Base-by-base conservation (phyloP, 495 filamentous ascomycete genomes). In the Podospora bellae-mahoneyi region DNA sequence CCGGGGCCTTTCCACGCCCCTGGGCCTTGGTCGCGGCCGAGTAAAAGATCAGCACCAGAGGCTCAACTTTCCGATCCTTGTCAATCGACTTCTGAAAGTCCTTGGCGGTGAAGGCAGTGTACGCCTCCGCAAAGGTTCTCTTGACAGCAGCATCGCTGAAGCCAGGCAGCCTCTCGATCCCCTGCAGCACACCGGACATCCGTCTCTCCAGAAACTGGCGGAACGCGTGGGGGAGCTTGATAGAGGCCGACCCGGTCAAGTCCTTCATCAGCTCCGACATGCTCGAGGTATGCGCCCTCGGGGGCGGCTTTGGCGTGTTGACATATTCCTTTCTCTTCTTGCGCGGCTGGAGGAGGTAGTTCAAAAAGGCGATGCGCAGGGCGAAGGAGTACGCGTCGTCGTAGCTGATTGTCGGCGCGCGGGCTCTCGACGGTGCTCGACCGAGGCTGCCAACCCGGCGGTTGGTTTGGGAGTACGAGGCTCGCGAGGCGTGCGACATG, bases 41-140 rank as follows among this genome's bases (percentile, higher is more conserved):
- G 90, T 96, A 81, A 89, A 94, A 70, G 86, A 97, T 84, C 88
- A 97, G 81, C 89, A 98, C 72, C 89, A 98, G 79, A 72, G 97
- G 93, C 78, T 99, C 96, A 23, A 97, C 89, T 73, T 93, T 88
- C 64, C 96, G 86, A 76, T 97, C 95, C 79, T 97, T 97, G 72
- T 97, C 93, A 84, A 97, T 77, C 91, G 94, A 63, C 83, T 90
- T 69, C 86, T 94, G 81, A 92, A 98, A 65, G 87, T 91, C 73
- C 88, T 87, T 81, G 89, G 95, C 75, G 91, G 91, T 84, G 64
- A 84, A 80, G 82, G 81, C 82, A 1, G 79, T 84, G 70, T 83
- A 84, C 69, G 96, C 97, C 39, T 89, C 91, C 28, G 92, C 96
- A 79, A 99, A 97, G 0, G 92, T 96, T 64, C 95, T 87, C 78